Conservation (phyloP, 805 yeast species). For the Lachancea kluyveri region DNA sequence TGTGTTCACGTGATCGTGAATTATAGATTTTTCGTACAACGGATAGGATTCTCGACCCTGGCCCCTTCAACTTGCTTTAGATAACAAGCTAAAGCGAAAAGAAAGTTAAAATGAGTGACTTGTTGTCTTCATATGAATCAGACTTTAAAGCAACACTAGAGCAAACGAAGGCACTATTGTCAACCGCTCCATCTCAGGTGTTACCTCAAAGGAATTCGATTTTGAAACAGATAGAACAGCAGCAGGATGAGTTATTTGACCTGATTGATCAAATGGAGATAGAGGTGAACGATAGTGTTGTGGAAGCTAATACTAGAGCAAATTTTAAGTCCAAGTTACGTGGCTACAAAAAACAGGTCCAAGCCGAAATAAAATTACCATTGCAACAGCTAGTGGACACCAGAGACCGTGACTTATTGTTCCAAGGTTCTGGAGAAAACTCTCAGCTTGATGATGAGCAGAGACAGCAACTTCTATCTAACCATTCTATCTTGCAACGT, state of each 20-base stretch:
- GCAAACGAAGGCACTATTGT: conserved; percentile 18
- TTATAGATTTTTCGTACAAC: too few species aligned
- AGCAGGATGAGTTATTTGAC: conserved; percentile 39
- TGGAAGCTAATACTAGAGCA: conserved; percentile 39
- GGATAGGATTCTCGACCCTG: too few species aligned
- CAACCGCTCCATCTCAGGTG: conserved; percentile 15
- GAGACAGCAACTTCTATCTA: conserved; percentile 71
- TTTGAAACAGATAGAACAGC: conserved; percentile 24
- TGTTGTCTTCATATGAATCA: conserved; percentile 32
- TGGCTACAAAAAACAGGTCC: conserved; percentile 54
- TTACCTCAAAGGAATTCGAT: conserved; percentile 21
- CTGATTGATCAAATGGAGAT: conserved; percentile 80
- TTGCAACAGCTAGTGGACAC: conserved; percentile 57
- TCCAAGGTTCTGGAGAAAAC: conserved; percentile 45
- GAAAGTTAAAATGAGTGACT: conserved; percentile 24
- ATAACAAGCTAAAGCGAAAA: too few species aligned
- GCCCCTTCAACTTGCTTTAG: too few species aligned
- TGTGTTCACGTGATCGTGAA: too few species aligned
- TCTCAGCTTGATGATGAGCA: conserved; percentile 49
- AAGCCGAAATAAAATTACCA: conserved; percentile 49
- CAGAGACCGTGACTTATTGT: conserved; percentile 64
- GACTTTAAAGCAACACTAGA: conserved; percentile 32
- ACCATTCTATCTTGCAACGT: conserved; percentile 75
- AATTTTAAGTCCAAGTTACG: conserved; percentile 70
- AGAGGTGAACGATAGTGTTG: conserved; percentile 72